Evolutionary conservation across 441 rosid genomes (phyloP).

Genomic region (Croton laevigatus): DNA sequence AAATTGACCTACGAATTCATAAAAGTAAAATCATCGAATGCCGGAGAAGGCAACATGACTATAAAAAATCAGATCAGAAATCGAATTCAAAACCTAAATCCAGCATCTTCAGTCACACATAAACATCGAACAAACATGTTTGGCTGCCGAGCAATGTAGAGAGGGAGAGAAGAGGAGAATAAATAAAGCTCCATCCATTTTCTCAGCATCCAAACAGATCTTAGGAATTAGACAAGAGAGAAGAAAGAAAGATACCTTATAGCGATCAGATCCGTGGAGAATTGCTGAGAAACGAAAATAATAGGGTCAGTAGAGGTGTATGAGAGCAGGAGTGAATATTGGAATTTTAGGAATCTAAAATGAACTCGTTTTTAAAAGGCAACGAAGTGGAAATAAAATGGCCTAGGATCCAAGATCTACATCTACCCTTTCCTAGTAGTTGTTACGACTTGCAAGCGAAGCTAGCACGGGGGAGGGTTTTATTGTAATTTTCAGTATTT

Average conservation of each 20-base stretch:
- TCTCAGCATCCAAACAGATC: conserved; percentile 8
- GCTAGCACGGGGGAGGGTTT: background rate
- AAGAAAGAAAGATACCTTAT: conserved; percentile 13
- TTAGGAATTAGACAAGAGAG: background rate
- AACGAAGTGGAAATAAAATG: background rate
- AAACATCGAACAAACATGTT: background rate
- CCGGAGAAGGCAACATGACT: background rate
- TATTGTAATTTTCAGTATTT: background rate
- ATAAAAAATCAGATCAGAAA: background rate
- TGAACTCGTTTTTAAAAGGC: background rate
- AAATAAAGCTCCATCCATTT: background rate
- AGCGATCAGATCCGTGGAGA: conserved; percentile 6
- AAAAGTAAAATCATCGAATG: background rate
- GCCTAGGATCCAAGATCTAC: conserved; percentile 7
- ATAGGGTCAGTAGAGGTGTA: background rate
- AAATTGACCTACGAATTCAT: background rate
- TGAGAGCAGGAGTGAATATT: background rate
- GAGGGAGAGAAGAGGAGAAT: background rate
- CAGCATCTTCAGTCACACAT: background rate
- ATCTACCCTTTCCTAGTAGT: background rate
- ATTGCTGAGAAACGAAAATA: background rate
- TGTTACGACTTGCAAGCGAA: background rate
- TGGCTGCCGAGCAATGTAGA: background rate
- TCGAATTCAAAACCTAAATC: background rate
- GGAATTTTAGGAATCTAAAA: background rate